Percentiles rank a stretch among this genome's conserved stretches.
Evolutionary conservation across 2,329 filamentous ascomycete species (phyloP).

Genomic region (Lachnellula subtilissima): DNA sequence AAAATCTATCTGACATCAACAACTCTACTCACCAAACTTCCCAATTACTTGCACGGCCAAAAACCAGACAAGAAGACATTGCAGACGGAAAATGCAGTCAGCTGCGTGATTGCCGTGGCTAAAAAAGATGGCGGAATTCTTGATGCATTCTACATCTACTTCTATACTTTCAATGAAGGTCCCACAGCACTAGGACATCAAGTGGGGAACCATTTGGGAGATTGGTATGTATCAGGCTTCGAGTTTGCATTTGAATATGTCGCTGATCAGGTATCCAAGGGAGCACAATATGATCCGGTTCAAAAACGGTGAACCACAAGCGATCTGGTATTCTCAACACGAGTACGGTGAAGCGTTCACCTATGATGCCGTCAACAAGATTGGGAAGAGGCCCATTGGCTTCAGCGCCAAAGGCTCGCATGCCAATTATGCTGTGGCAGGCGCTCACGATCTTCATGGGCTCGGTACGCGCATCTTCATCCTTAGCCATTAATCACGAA

Average conservation of each 20-base stretch:
- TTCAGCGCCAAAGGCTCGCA: conserved; percentile 65
- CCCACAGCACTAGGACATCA: conserved; percentile 15
- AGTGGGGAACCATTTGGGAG: conserved; percentile 48
- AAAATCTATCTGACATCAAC: conserved; percentile 44
- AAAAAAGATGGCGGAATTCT: conserved; percentile 47
- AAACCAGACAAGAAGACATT: conserved; percentile 43
- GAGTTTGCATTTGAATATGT: background rate
- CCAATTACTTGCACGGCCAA: conserved; percentile 43
- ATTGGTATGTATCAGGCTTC: conserved; percentile 39
- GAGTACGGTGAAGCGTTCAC: conserved; percentile 81
- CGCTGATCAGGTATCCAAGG: conserved; percentile 8
- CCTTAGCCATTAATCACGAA: conserved; percentile 51
- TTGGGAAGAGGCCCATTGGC: conserved; percentile 59
- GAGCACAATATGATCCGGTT: conserved; percentile 92
- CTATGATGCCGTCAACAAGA: conserved; percentile 82
- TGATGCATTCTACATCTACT: conserved; percentile 29
- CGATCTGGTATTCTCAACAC: conserved; percentile 88
- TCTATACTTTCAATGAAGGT: conserved; percentile 26
- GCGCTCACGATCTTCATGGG: conserved; percentile 57
- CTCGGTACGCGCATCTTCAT: conserved; percentile 52
- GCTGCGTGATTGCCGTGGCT: conserved; percentile 67
- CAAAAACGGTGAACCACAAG: conserved; percentile 72
- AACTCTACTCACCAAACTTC: conserved; percentile 38
- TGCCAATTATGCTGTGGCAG: conserved; percentile 64
- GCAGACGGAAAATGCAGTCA: conserved; percentile 39